These are phyloP conservation scores for Hemerocallis citrina DNA, from an alignment of 106 monocot genomes.

Conservation along the genomic window DNA sequence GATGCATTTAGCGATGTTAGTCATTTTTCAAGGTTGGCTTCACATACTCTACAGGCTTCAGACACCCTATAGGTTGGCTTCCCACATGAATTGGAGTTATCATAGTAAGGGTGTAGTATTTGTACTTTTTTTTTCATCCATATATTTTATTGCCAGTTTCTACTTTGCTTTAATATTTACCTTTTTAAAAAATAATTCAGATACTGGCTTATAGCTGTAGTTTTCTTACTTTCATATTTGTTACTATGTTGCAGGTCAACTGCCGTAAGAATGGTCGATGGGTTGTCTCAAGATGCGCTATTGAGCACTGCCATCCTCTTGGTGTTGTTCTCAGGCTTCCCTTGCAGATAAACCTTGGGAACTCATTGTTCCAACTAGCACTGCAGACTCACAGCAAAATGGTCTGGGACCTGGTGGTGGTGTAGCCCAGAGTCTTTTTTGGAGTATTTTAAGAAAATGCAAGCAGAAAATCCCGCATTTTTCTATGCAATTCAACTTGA, in stretches of 20 bases:
- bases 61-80: too few relatives aligned
- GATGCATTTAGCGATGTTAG: too few relatives aligned
- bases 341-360: conserved; percentile 70
- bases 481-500: conserved; percentile 86
- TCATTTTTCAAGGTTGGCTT: too few relatives aligned
- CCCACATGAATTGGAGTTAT: too few relatives aligned
- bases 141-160: too few relatives aligned
- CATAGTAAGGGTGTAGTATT: too few relatives aligned
- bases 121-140: too few relatives aligned
- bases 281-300: conserved; percentile 48
- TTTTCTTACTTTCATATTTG: neutral
- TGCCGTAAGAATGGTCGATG: conserved; percentile 60
- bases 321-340: conserved; percentile 20
- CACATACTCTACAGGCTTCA: too few relatives aligned
- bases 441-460: conserved; percentile 94
- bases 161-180: too few relatives aligned
- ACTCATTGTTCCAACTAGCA: conserved; percentile 18
- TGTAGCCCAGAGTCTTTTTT: conserved; percentile 74
- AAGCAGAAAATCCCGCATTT: conserved; percentile 86
- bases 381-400: conserved; percentile 22
- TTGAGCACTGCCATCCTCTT: conserved; percentile 68
- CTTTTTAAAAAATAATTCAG: too few relatives aligned
- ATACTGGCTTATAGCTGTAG: neutral
- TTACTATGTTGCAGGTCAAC: conserved; percentile 69
- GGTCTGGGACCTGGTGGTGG: conserved; percentile 74